A percentile compares a stretch with the other conserved stretches of the same genome.
These are phyloP conservation scores for Yamadazyma pseudoaaseri DNA, from an alignment of 1,139 yeast species.

Conservation along the genomic window DNA sequence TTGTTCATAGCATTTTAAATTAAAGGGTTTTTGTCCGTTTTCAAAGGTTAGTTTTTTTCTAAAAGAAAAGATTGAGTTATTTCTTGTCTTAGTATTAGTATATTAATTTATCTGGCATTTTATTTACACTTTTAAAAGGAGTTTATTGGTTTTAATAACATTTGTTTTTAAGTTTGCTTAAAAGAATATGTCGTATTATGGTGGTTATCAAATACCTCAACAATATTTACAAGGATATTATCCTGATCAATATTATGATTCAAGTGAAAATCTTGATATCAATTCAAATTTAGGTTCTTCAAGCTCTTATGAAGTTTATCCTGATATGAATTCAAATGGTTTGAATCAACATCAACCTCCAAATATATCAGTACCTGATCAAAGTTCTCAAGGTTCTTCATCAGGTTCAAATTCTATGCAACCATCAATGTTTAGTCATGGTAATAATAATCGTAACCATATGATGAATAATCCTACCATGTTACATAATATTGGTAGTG, in stretches of 20 bases:
- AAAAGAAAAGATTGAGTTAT: conserved; percentile 1
- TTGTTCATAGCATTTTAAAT: conserved; percentile 8
- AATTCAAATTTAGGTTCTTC: conserved; percentile 7
- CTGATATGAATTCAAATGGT: conserved; percentile 6
- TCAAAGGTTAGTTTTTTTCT: conserved; percentile 1
- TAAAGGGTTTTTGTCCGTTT: conserved; percentile 5
- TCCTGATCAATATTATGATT: conserved; percentile 25
- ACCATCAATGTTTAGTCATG: not conserved
- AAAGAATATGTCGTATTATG: conserved; percentile 42
- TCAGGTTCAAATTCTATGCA: conserved; percentile 2
- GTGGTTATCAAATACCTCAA: conserved; percentile 43
- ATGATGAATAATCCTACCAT: conserved; percentile 3
- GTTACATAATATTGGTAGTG: not conserved
- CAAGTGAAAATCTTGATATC: conserved; percentile 13
- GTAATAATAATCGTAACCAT: not conserved
- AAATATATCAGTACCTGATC: conserved; percentile 12
- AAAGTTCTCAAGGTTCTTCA: conserved; percentile 4
- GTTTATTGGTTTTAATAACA: not conserved
- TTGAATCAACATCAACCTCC: conserved; percentile 11
- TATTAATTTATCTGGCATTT: conserved; percentile 1
- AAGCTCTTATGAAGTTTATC: conserved; percentile 12
- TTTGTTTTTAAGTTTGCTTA: not conserved
- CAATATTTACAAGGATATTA: conserved; percentile 38
- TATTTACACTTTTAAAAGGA: not conserved
- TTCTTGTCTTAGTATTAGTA: not conserved